Percentiles rank a stretch among this genome's conserved stretches.
These are phyloP conservation scores for Camillea tinctor DNA, from an alignment of 2,329 filamentous ascomycete genomes.

Conservation along the genomic window DNA sequence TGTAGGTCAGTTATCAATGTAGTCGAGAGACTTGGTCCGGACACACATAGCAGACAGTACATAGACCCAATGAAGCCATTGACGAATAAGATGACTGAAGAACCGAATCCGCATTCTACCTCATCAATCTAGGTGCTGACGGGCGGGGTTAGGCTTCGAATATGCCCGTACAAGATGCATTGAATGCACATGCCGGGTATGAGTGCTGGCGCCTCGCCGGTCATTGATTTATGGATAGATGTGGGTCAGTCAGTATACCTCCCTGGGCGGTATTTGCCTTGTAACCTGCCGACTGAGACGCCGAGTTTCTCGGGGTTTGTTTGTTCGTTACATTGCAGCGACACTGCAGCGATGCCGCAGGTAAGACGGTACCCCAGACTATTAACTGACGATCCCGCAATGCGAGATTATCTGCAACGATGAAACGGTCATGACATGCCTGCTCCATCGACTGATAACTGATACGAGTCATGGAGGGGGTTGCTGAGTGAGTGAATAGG, in stretches of 20 bases:
- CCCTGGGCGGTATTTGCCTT: background rate
- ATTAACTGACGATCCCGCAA: slow-evolving; percentile 1
- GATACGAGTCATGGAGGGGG: background rate
- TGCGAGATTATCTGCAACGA: background rate
- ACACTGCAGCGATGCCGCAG: slow-evolving; percentile 9
- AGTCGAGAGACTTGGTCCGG: background rate
- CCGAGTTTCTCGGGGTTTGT: slow-evolving; percentile 22
- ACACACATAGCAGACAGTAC: background rate
- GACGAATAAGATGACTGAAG: background rate
- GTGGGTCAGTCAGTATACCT: background rate
- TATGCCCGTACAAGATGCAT: background rate
- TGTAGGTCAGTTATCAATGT: background rate
- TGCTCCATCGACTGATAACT: background rate
- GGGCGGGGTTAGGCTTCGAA: background rate
- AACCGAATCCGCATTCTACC: background rate
- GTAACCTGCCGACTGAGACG: slow-evolving; percentile 8
- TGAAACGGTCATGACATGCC: background rate
- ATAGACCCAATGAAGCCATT: background rate
- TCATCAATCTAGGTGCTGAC: background rate
- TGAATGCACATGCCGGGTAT: background rate
- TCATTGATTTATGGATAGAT: background rate
- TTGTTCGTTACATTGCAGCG: slow-evolving; percentile 19
- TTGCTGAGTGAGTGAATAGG: background rate
- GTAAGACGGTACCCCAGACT: slow-evolving; percentile 17
- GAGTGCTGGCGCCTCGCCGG: background rate